A percentile compares a stretch with the other conserved stretches of the same genome.
These are phyloP conservation scores for Hypoxylon sp. DNA, from an alignment of 2,329 filamentous ascomycete species.

Conservation along the genomic window DNA sequence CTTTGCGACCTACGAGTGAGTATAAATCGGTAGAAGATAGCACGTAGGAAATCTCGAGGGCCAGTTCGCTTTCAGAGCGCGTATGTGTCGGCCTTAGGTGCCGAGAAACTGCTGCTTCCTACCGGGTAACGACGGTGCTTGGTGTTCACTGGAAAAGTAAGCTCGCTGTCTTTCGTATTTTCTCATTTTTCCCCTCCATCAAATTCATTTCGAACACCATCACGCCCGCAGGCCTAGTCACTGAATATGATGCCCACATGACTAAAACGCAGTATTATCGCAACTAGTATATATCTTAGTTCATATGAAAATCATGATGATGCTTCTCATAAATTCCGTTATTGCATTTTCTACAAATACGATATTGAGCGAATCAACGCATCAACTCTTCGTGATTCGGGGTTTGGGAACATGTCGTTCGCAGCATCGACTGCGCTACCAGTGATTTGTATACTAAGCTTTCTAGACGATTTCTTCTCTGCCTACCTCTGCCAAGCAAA, in stretches of 20 bases:
- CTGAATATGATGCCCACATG: not conserved
- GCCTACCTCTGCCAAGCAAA: too few relatives aligned
- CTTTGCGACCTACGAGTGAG: constrained; percentile 47
- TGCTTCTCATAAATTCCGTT: too few relatives aligned
- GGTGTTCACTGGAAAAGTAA: not conserved
- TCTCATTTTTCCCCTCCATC: too few relatives aligned
- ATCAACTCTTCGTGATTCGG: too few relatives aligned
- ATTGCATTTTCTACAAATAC: too few relatives aligned
- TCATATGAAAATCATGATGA: too few relatives aligned
- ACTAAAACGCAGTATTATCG: not conserved
- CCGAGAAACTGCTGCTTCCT: not conserved
- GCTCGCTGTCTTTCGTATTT: too few relatives aligned
- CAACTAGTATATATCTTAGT: not conserved
- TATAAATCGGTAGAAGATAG: not conserved
- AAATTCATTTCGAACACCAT: not conserved
- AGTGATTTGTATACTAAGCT: too few relatives aligned
- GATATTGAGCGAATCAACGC: too few relatives aligned
- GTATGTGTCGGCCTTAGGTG: not conserved
- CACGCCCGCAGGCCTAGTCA: not conserved
- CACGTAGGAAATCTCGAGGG: not conserved
- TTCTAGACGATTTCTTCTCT: too few relatives aligned
- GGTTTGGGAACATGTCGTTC: too few relatives aligned
- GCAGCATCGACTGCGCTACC: too few relatives aligned
- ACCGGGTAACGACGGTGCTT: not conserved
- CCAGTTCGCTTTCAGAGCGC: not conserved